Evolutionary conservation across 2,329 filamentous ascomycete species (phyloP).

Genomic region (Colletotrichum simmondsii): DNA sequence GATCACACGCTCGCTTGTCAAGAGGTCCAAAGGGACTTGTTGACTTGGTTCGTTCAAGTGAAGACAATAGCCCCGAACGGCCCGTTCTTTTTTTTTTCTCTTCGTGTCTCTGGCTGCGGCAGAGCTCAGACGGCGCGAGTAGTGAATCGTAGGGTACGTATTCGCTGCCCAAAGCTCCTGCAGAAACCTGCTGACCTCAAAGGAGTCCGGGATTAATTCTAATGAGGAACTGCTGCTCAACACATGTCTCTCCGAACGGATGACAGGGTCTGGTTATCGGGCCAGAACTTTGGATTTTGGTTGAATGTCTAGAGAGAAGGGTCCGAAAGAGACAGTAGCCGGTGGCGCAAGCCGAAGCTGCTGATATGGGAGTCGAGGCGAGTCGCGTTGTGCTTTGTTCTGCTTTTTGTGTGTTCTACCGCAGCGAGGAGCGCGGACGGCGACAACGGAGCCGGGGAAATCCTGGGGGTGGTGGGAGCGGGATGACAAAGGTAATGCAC

Average conservation of each 20-base stretch:
- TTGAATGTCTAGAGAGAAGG: not conserved
- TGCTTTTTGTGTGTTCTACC: not conserved
- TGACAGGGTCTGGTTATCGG: constrained; percentile 22
- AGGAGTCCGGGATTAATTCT: constrained; percentile 61
- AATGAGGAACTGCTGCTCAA: constrained; percentile 33
- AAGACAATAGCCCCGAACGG: not conserved
- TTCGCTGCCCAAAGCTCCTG: constrained; percentile 64
- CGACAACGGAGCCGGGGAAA: not conserved
- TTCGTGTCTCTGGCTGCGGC: not conserved
- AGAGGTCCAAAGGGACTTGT: not conserved
- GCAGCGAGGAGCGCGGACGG: not conserved
- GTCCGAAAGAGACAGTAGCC: not conserved
- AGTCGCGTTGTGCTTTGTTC: not conserved
- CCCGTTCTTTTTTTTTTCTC: constrained; percentile 15
- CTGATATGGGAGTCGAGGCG: not conserved
- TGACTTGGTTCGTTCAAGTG: constrained; percentile 6
- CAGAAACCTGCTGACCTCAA: constrained; percentile 87
- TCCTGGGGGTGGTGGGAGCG: not conserved
- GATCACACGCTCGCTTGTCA: not conserved
- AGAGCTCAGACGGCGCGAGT: constrained; percentile 17
- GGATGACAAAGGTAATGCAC: not conserved
- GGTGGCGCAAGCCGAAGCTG: not conserved
- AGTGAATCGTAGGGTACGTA: constrained; percentile 24
- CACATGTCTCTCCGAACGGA: constrained; percentile 26
- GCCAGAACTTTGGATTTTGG: constrained; percentile 45